Evolutionary conservation across 2,329 filamentous ascomycete species (phyloP), one percentile per base, ranked within the genome.

Genomic region (Alternaria panax): DNA sequence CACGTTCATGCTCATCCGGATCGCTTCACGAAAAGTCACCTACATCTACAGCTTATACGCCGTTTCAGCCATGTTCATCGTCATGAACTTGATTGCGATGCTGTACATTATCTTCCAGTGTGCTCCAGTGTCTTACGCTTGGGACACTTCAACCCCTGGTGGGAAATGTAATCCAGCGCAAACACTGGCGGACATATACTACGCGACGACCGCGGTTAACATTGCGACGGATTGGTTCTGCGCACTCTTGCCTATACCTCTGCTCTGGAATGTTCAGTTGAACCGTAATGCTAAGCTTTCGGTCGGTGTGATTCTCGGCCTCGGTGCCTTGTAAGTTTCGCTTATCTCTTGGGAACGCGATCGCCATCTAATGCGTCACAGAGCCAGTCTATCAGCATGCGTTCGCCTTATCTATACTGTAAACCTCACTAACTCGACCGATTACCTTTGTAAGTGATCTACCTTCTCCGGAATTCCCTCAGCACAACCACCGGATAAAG

Each of bases 141-240:
- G 56, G 56, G 56, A 59, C 43, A 55, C 51, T n/a, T 59, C 56
- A 6, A 59, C 56, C 9, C 51, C 45, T 8, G 56, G 56, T 11
- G 56, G 56, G 28, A 59, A 55, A 27, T 59, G 56, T 36, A 59
- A 59, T 18, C 56, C 51, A 12, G 38, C 56, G 25, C 51, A 55
- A 8, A 55, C 45, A 43, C 45, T 59, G 28, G 56, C 56, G 24
- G 56, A 59, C 7, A 51, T 59, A 18, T 59, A 59, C 38, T 59
- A 59, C 24, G 56, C 56, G 30, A 59, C 56, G 11, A 59, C 56
- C 11, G 56, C 56, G 20, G 38, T 59, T 14, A 59, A 59, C 20
- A 55, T 59, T 55, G 51, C 56, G n/a, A 59, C 56, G 24, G 51
- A 59, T 32, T 59, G 56, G 56, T 59, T 59, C 28, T 59, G 56